Conservation (phyloP, 352 stramenopile genomes). For the Globisporangium spinosum region DNA sequence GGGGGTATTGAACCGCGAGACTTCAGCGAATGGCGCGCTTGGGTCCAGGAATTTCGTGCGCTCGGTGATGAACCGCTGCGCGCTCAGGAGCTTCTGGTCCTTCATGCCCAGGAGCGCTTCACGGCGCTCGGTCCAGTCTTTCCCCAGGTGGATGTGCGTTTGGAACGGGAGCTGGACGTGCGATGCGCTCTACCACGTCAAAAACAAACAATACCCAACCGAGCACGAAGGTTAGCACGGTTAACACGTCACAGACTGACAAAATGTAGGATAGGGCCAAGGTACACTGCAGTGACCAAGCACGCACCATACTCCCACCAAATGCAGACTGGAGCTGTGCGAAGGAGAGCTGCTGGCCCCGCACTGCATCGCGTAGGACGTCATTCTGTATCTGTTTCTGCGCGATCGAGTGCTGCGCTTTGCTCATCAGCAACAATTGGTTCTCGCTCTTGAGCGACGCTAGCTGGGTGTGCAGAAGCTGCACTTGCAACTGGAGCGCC, state of each 20-base stretch:
- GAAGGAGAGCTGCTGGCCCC: not conserved
- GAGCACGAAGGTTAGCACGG: no score
- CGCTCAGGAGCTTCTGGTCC: constrained; percentile 28
- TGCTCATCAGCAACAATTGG: no score
- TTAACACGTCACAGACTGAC: no score
- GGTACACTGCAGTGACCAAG: not conserved
- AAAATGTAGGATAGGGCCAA: no score
- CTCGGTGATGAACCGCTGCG: constrained; percentile 30
- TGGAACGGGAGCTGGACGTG: not conserved
- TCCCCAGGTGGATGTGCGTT: constrained; percentile 23
- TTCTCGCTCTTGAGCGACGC: constrained; percentile 1
- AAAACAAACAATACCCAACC: not conserved
- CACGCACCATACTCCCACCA: not conserved
- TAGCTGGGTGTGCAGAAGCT: not conserved
- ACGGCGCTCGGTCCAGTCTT: constrained; percentile 20
- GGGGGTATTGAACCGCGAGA: not conserved
- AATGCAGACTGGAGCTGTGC: not conserved
- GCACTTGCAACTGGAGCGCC: not conserved
- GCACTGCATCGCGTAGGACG: not conserved
- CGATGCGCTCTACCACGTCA: not conserved
- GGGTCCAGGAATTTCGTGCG: constrained; percentile 34
- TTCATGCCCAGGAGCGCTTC: constrained; percentile 31
- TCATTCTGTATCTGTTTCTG: not conserved
- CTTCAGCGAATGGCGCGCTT: constrained; percentile 20
- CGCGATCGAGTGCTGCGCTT: no score